Base-by-base conservation (phyloP, 1,284 basidiomycete species). In the Testicularia cyperi region DNA sequence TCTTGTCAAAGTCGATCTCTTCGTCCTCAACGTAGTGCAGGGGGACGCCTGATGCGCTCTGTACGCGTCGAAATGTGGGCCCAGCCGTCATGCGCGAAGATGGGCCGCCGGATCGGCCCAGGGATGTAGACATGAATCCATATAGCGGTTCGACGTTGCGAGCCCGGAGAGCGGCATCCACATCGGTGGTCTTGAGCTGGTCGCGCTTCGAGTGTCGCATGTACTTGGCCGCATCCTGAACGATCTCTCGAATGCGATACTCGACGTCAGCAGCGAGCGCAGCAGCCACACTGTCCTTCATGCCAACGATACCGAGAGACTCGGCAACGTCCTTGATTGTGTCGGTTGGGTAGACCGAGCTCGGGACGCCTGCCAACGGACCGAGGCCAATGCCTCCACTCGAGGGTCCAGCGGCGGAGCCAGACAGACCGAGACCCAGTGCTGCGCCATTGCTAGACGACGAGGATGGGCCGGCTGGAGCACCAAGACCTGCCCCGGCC, bases 201-300 rank as follows among this genome's bases (percentile, higher is more conserved):
- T 87, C 88, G 46, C 94, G 82, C 54, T 90, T 85, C 1, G 88
- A 87, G 77, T 98, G 92, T 19, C 91, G 84, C 88, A 96, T 97
- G 78, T 95, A 98, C 53, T 92, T 88, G 19, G 90, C 85, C 9
- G 94, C 92, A 82, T 97, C 92, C 86, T 95, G 89, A 53, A 92
- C 83, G 32, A 94, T 85, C 75, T 94, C 89, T 75, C 94, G 91
- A 72, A 97, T 84, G 48, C 95, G 83, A 78, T 97, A 96, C 77
- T 98, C 94, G 30, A 97, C 90, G 79, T 99, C 95, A 55, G 89
- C 90, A 2, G 94, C 92, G 14, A 99, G 82, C 0, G 88, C 83
- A 15, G 85, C 85, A 2, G 91, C 88, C 10, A 96, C 88, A 6
- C 83, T 78, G 45, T 92, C 89, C 2, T 88, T 82, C 31, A 98